Evolutionary conservation across 2,329 filamentous ascomycete genomes (phyloP), one percentile per base, ranked within the genome.

Genomic region (Hymenoscyphus albidus): DNA sequence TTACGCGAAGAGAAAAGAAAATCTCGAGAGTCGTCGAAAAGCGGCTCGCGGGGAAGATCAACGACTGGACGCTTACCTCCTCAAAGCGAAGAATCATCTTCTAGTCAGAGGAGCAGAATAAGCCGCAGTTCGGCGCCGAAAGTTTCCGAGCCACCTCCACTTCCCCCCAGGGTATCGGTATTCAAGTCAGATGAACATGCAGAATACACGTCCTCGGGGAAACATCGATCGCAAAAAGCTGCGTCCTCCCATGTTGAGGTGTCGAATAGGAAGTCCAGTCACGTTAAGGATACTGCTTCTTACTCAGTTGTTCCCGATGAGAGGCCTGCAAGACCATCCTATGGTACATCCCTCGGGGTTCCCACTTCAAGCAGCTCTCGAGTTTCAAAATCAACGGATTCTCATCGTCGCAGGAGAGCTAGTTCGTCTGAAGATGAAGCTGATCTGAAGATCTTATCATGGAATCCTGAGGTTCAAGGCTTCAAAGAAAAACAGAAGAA

Each of bases 401-500:
- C 48, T 27, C 48, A 54, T 54, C 48, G 48, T 13, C 48, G 48
- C 9, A 54, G 48, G 18, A 54, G 48, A 54, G 48, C 48, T 27
- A 22, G 22, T 54, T 54, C 48, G 13, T 59, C 39, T 38, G 27
- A 44, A 16, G 32, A 40, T 58, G 32, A 38, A 58, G 32, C n/a
- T 38, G 27, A 39, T 42, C 10, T 42, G 39, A 42, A 42, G 39
- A 27, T 59, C 55, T 39, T 39, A 18, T 7, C 58, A 6, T 59
- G 58, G 58, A 27, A 42, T 42, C 39, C 58, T 18, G 39, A 44
- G 22, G 40, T 42, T 1, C 22, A 42, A 22, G 35, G 22, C 39
- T 31, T 59, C n/a, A 59, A 59, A 38, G 38, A 40, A n/a, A 59
- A 40, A 18, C 38, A 42, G 39, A 59, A 44, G 39, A 59, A 59